Evolutionary conservation across 371 early-diverging fungal genomes (phyloP).

Genomic region (Quaeritorhiza haematococci): DNA sequence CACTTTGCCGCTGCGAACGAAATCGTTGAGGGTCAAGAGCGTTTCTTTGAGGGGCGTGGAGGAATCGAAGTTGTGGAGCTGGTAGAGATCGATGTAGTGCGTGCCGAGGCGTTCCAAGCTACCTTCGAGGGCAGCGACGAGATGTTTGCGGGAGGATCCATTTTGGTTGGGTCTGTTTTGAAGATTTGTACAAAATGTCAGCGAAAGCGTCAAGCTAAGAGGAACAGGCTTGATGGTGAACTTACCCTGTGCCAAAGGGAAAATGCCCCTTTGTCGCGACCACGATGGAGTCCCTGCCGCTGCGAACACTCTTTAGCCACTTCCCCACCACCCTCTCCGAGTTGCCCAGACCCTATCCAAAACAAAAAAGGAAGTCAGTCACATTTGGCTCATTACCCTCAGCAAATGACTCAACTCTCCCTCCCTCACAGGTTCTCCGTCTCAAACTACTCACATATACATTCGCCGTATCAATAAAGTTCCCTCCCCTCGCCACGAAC

Average conservation of each 20-base stretch:
- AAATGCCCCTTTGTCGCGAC: constrained; percentile 35
- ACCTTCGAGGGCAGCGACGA: constrained; percentile 34
- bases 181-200: not conserved
- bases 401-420: no score
- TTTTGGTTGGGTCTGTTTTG: constrained; percentile 27
- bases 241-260: not conserved
- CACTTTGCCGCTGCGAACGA: constrained; percentile 45
- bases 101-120: constrained; percentile 36
- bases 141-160: constrained; percentile 22
- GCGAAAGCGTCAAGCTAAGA: not conserved
- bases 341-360: constrained; percentile 31
- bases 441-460: no score
- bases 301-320: constrained; percentile 27
- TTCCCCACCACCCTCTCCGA: constrained; percentile 42
- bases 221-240: not conserved
- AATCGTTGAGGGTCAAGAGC: constrained; percentile 43
- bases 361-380: not conserved
- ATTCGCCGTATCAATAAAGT: constrained; percentile 35
- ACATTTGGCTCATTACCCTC: not conserved
- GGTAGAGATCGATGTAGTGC: constrained; percentile 40
- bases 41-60: constrained; percentile 36
- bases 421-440: no score
- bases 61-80: constrained; percentile 43
- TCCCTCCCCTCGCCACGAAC: constrained; percentile 37
- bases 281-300: constrained; percentile 31